Evolutionary conservation across 208 protist species (phyloP).

Genomic region (Jaenimonas drosophilae): DNA sequence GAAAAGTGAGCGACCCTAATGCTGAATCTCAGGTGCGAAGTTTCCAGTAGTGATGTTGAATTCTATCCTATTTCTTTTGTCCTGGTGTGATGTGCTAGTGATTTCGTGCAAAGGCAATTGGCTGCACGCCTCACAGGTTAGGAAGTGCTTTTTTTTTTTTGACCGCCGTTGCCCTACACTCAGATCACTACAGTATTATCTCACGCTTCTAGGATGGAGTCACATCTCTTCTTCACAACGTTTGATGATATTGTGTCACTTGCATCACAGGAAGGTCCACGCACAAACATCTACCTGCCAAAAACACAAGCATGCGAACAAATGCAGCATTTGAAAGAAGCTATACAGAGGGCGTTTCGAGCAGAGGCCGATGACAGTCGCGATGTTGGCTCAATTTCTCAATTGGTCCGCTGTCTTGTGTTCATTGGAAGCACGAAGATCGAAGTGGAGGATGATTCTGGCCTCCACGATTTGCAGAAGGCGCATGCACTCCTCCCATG

Average conservation of each 20-base stretch:
- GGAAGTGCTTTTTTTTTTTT: constrained; percentile 5
- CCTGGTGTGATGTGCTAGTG: too few relatives aligned
- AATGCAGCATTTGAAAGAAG: constrained; percentile 23
- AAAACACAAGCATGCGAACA: constrained; percentile 63
- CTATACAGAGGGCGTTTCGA: too few relatives aligned
- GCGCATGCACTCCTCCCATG: constrained; percentile 33
- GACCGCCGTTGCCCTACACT: too few relatives aligned
- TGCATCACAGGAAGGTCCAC: constrained; percentile 50
- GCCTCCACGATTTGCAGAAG: constrained; percentile 27
- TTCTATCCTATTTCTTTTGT: too few relatives aligned
- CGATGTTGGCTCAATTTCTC: too few relatives aligned
- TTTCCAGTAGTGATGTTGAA: too few relatives aligned
- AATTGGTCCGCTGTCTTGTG: constrained; percentile 53
- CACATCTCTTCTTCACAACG: constrained; percentile 17
- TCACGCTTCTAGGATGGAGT: constrained; percentile 27
- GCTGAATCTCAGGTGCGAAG: too few relatives aligned
- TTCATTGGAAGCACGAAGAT: constrained; percentile 67
- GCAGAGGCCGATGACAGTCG: too few relatives aligned
- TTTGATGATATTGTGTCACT: constrained; percentile 48
- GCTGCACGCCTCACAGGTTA: too few relatives aligned
- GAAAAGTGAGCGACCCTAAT: too few relatives aligned
- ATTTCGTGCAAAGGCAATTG: too few relatives aligned
- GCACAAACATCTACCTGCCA: constrained; percentile 63
- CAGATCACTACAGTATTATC: too few relatives aligned
- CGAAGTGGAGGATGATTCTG: constrained; percentile 67